Evolutionary conservation across 106 monocot species (phyloP), one percentile per base, ranked within the genome.

Genomic region (Xerophyta viscosa): DNA sequence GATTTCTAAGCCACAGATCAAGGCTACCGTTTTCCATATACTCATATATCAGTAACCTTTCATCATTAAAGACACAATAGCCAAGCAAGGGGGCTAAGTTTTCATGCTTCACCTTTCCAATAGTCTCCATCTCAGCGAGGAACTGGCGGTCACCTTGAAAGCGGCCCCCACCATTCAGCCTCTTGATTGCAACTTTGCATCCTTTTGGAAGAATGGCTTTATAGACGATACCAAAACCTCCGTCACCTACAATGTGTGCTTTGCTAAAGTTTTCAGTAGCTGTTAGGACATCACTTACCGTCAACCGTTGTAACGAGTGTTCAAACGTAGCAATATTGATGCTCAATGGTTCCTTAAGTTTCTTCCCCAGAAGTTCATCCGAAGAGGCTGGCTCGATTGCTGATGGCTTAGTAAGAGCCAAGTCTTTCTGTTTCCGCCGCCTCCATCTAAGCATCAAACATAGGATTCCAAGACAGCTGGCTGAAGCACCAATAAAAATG

Each of bases 71-170:
- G 29, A 83, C 92, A 29, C 92, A 93, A 60, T 93, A 93, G 2
- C 92, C 92, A 8, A 93, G 80, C 45, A 93, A 71, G 0, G 87
- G 83, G 2, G 87, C 92, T 18, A 93, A 63, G 42, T 87, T 80
- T 5, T 11, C 56, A 30, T 93, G 87, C 50, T 80, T 87, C 31
- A 93, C 92, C 51, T 93, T 93, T 11, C 92, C 92, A 37, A 93
- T 69, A 0, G 92, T 93, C 66, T 93, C 92, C 92, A 93, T 87
- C 69, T 93, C 92, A n/a, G 92, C 92, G 26, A 87, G 58, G 66
- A 93, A 93, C 46, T 93, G 87, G 0, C 92, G 64, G 27, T 87
- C 83, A n/a, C 82, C 91, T 44, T 86, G 86, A 33, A 66, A 86
- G 21, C 66, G 74, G 5, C 68, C 53, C 20, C 78, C 77, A 6